phyloP scores from a whole-genome alignment of 2,329 filamentous ascomycete genomes.

The Aureobasidium sp. region DNA sequence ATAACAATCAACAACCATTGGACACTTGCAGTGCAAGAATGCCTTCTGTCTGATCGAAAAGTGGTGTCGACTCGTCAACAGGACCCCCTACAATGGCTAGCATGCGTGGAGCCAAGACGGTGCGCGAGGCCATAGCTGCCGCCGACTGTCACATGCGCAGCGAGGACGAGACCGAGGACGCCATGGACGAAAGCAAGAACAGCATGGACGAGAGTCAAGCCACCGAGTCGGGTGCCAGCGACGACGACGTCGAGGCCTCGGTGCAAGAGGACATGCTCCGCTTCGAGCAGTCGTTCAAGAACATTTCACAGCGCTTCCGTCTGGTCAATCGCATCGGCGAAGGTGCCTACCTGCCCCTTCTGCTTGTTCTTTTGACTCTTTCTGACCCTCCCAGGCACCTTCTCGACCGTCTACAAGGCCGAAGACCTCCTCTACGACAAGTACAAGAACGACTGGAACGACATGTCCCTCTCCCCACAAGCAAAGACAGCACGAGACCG shows the following conservation, averaged over 20 bases:
- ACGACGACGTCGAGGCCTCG: constrained; percentile 56
- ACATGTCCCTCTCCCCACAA: constrained; percentile 53
- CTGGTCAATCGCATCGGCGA: constrained; percentile 96
- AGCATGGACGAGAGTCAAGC: constrained; percentile 44
- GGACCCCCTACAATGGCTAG: constrained; percentile 3
- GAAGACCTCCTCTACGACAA: constrained; percentile 81
- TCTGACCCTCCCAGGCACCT: constrained; percentile 60
- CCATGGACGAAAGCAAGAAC: constrained; percentile 42
- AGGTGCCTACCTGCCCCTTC: constrained; percentile 47
- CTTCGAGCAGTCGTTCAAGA: constrained; percentile 73
- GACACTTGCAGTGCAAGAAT: neutral
- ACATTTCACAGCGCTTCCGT: constrained; percentile 76
- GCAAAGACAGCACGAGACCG: constrained; percentile 43
- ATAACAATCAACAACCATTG: neutral
- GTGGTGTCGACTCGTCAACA: neutral
- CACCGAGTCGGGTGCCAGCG: constrained; percentile 43
- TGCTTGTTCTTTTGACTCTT: neutral
- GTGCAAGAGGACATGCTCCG: constrained; percentile 83
- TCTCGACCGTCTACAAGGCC: constrained; percentile 98
- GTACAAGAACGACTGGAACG: constrained; percentile 84
- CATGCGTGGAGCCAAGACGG: constrained; percentile 11
- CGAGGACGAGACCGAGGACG: constrained; percentile 18
- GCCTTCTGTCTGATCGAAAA: neutral
- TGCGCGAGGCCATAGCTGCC: constrained; percentile 13
- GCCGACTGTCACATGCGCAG: constrained; percentile 18